These are phyloP conservation scores for Cercospora zeae-maydis DNA, from an alignment of 2,329 filamentous ascomycete species.

Conservation along the genomic window DNA sequence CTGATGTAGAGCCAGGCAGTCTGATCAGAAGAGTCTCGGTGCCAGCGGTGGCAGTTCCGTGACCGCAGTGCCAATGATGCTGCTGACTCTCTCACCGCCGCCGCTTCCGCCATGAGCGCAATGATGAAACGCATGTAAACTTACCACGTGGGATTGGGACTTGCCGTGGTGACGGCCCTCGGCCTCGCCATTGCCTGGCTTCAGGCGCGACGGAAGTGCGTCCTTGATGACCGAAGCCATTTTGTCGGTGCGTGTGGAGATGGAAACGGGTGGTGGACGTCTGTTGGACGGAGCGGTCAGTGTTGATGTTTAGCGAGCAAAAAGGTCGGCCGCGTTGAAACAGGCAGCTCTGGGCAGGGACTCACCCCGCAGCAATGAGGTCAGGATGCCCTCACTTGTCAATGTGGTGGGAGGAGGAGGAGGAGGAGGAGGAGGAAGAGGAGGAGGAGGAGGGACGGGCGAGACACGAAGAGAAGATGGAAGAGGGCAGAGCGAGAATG, in stretches of 20 bases:
- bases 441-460: not conserved
- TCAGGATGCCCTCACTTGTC: not conserved
- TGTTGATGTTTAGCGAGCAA: constrained; percentile 9
- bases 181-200: constrained; percentile 51
- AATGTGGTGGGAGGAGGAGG: not conserved
- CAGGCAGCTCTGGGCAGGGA: constrained; percentile 2
- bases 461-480: not conserved
- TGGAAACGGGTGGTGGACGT: constrained; percentile 7
- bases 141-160: constrained; percentile 80
- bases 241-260: constrained; percentile 18
- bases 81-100: not conserved
- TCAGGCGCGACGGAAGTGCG: constrained; percentile 80
- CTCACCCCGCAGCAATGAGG: constrained; percentile 11
- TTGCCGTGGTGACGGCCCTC: constrained; percentile 70
- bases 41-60: not conserved
- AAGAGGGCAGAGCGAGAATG: not conserved
- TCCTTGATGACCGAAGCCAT: constrained; percentile 60
- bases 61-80: not conserved
- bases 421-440: not conserved
- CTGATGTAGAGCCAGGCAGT: not conserved
- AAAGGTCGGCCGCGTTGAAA: constrained; percentile 11
- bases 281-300: constrained; percentile 16
- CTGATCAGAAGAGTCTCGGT: not conserved
- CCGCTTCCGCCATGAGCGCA: constrained; percentile 12
- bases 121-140: constrained; percentile 39